Percentiles rank a stretch among this genome's conserved stretches.
Conservation (phyloP, 306 rosid species). For the Castanopsis chinensis region DNA sequence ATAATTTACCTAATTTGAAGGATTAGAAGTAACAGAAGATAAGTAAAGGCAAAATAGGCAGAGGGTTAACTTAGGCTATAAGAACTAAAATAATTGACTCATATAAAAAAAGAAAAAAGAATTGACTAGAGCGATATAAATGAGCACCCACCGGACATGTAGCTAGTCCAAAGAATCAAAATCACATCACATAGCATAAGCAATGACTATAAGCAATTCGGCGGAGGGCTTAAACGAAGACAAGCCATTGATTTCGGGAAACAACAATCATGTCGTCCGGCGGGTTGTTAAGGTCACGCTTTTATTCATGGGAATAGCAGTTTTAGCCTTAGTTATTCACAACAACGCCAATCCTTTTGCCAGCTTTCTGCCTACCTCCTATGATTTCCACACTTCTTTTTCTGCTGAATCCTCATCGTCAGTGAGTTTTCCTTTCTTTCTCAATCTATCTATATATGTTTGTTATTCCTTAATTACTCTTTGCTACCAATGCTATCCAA, state of each 20-base stretch:
- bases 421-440: neutral
- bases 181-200: neutral
- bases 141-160: too few relatives aligned
- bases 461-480: too few relatives aligned
- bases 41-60: too few relatives aligned
- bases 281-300: slow-evolving; percentile 8
- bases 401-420: slow-evolving; percentile 2
- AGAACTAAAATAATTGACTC: too few relatives aligned
- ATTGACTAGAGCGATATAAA: too few relatives aligned
- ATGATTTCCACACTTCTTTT: slow-evolving; percentile 3
- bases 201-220: slow-evolving; percentile 43
- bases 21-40: too few relatives aligned
- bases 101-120: too few relatives aligned
- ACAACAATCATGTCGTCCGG: slow-evolving; percentile 4
- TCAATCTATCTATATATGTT: too few relatives aligned
- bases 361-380: slow-evolving; percentile 27
- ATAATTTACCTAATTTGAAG: rapidly evolving
- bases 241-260: slow-evolving; percentile 19
- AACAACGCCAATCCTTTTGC: slow-evolving; percentile 32
- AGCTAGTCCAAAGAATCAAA: too few relatives aligned
- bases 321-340: slow-evolving; percentile 28
- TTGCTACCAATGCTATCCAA: too few relatives aligned
- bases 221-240: neutral
- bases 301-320: slow-evolving; percentile 31
- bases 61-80: too few relatives aligned